Evolutionary conservation across 2,329 filamentous ascomycete genomes (phyloP).

Genomic region (Rutstroemia sydowiana): DNA sequence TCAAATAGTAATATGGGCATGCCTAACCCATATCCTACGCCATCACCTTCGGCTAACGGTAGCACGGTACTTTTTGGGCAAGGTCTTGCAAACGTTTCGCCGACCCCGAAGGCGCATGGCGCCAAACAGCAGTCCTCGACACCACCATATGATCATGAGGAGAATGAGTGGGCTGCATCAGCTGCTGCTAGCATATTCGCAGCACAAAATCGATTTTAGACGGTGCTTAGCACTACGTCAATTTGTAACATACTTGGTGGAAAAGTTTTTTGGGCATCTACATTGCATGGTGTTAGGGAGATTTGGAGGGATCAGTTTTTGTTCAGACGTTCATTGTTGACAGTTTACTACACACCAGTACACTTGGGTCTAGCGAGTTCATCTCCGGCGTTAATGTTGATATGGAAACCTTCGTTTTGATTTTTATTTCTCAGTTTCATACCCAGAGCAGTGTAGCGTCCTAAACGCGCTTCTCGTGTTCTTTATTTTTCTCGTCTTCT

Average conservation of each 20-base stretch:
- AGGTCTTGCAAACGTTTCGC: conserved; percentile 45
- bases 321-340: conserved; percentile 22
- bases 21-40: conserved; percentile 56
- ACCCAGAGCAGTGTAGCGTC: conserved; percentile 18
- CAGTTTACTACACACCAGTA: conserved; percentile 12
- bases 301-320: conserved; percentile 16
- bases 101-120: conserved; percentile 36
- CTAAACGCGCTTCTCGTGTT: conserved; percentile 17
- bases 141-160: conserved; percentile 90
- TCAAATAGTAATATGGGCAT: conserved; percentile 57
- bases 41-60: conserved; percentile 74
- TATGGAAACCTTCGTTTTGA: conserved; percentile 15
- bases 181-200: conserved; percentile 77
- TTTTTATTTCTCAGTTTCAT: conserved; percentile 22
- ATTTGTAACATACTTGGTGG: conserved; percentile 28
- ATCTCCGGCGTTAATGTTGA: conserved; percentile 16
- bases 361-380: conserved; percentile 9
- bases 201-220: conserved; percentile 54
- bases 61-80: conserved; percentile 63
- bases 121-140: conserved; percentile 76
- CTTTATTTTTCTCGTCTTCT: conserved; percentile 19
- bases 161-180: conserved; percentile 82
- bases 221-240: conserved; percentile 13
- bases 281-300: conserved; percentile 30
- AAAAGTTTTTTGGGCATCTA: conserved; percentile 29